These are phyloP conservation scores for Daldinia caldariorum DNA, from an alignment of 495 filamentous ascomycete species.

Conservation along the genomic window DNA sequence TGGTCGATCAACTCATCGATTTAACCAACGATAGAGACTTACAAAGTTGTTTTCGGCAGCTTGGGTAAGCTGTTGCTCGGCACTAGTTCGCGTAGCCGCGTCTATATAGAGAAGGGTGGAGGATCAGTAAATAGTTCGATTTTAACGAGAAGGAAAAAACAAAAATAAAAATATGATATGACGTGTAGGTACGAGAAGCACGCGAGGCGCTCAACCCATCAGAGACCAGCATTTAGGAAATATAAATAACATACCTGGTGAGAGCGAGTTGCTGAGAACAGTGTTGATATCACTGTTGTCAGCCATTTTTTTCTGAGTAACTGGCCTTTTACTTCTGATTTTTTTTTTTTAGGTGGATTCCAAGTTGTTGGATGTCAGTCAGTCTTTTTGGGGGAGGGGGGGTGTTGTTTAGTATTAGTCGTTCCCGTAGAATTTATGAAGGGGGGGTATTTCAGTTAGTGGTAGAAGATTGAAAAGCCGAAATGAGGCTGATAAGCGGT, in stretches of 20 bases:
- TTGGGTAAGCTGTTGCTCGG: constrained; percentile 92
- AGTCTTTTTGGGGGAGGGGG: constrained; percentile 8
- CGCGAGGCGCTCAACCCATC: constrained; percentile 26
- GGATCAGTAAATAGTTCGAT: constrained; percentile 29
- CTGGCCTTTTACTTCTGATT: constrained; percentile 23
- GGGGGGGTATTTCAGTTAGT: constrained; percentile 41
- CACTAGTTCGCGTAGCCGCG: constrained; percentile 84
- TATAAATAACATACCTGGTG: constrained; percentile 71
- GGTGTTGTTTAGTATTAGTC: constrained; percentile 15
- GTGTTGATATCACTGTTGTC: constrained; percentile 63
- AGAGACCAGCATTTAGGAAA: neutral
- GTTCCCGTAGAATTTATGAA: constrained; percentile 30
- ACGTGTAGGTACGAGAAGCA: constrained; percentile 40
- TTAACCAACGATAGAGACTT: constrained; percentile 56
- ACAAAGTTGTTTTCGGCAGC: constrained; percentile 96
- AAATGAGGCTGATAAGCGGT: constrained; percentile 4
- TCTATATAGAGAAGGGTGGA: constrained; percentile 65
- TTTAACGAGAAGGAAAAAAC: neutral
- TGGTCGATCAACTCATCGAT: neutral
- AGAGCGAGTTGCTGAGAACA: constrained; percentile 91
- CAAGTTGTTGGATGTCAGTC: constrained; percentile 26
- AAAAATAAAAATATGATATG: no score
- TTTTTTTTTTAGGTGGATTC: constrained; percentile 41
- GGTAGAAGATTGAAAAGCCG: constrained; percentile 14
- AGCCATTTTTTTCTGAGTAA: constrained; percentile 53